Conservation (phyloP, 2,329 filamentous ascomycete species). For the Ascomycota sp. region DNA sequence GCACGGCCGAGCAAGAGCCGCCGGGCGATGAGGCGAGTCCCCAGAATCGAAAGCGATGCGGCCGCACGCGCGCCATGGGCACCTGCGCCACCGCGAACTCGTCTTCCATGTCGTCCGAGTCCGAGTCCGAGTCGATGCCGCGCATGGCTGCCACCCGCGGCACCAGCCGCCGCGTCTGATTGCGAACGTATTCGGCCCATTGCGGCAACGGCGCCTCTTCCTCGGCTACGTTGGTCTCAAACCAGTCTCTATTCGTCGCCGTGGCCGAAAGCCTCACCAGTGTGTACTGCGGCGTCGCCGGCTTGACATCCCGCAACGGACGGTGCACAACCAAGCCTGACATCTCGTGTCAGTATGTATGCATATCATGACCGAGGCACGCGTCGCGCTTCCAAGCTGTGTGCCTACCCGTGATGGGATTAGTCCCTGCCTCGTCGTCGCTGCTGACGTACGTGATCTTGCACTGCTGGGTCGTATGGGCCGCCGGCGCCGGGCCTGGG, state of each 20-base stretch:
- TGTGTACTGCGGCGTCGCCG: slow-evolving; percentile 24
- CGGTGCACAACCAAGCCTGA: slow-evolving; percentile 25
- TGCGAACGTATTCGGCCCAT: slow-evolving; percentile 27
- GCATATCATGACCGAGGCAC: too few species aligned
- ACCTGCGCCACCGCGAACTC: slow-evolving; percentile 6
- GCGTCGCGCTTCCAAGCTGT: neutral
- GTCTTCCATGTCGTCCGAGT: slow-evolving; percentile 7
- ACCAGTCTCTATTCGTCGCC: slow-evolving; percentile 29
- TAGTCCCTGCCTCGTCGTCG: slow-evolving; percentile 13
- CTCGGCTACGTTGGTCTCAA: slow-evolving; percentile 24
- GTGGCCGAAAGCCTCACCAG: slow-evolving; percentile 32
- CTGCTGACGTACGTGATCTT: slow-evolving; percentile 23
- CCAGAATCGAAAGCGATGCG: slow-evolving; percentile 31
- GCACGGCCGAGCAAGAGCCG: slow-evolving; percentile 27
- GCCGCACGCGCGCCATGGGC: slow-evolving; percentile 21
- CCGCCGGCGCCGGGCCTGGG: slow-evolving; percentile 5
- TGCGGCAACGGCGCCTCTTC: slow-evolving; percentile 11
- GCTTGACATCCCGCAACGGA: slow-evolving; percentile 6
- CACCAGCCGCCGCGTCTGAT: slow-evolving; percentile 21
- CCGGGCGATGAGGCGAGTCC: slow-evolving; percentile 30
- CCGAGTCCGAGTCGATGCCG: slow-evolving; percentile 9
- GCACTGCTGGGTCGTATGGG: slow-evolving; percentile 23
- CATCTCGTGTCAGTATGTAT: neutral
- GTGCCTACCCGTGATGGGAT: slow-evolving; percentile 6
- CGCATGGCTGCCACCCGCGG: slow-evolving; percentile 23